A percentile compares a stretch with the other conserved stretches of the same genome.
Conservation (phyloP, 2,329 filamentous ascomycete species). For the Fusarium austroafricanum region DNA sequence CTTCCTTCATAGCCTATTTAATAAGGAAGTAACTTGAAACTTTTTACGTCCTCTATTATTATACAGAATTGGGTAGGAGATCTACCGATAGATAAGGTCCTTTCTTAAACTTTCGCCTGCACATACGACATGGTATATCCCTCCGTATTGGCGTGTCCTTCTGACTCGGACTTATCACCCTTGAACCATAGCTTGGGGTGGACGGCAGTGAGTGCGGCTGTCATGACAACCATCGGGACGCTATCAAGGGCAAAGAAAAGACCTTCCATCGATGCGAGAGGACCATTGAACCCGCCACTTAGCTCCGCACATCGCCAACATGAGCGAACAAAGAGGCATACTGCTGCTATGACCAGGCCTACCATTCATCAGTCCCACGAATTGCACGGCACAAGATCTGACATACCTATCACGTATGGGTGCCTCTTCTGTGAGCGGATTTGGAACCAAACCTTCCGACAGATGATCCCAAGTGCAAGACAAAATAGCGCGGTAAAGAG, state of each 20-base stretch:
- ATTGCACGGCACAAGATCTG: fast-evolving
- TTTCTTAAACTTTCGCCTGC: not conserved
- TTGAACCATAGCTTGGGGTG: not conserved
- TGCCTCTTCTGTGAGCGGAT: not conserved
- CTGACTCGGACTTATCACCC: not conserved
- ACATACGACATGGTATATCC: not conserved
- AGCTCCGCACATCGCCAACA: conserved; percentile 6
- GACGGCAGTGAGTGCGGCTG: not conserved
- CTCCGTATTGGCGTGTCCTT: too few species aligned
- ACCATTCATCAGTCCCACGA: not conserved
- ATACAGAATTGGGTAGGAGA: too few species aligned
- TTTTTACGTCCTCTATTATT: too few species aligned
- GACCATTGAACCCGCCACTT: not conserved
- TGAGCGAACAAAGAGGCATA: not conserved
- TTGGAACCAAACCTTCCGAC: not conserved
- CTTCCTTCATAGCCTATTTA: too few species aligned
- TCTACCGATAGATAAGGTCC: too few species aligned
- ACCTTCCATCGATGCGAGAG: not conserved
- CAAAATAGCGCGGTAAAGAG: not conserved
- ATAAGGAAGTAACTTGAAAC: too few species aligned
- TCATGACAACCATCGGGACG: not conserved
- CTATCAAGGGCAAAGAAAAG: not conserved
- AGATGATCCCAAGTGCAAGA: not conserved
- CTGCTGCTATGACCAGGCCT: not conserved
- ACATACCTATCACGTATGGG: not conserved